These are phyloP conservation scores for Oryza meridionalis DNA, from an alignment of 176 grass and related monocot genomes.

Conservation along the genomic window DNA sequence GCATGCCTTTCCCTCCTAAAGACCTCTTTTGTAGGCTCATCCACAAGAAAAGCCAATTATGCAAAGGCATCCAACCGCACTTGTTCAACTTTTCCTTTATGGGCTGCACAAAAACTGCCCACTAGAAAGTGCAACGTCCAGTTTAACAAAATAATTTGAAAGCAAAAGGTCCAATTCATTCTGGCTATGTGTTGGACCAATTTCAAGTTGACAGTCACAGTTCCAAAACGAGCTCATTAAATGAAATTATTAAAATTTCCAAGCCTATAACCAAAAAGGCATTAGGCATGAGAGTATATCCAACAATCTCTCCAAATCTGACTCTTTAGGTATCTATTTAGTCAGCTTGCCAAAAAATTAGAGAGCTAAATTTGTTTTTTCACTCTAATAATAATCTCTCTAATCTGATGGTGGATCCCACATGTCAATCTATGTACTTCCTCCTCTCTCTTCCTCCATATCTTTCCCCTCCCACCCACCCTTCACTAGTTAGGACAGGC, in stretches of 20 bases:
- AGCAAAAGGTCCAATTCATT: background rate
- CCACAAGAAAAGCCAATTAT: background rate
- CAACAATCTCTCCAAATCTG: too few species aligned
- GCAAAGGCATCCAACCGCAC: background rate
- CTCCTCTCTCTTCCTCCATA: too few species aligned
- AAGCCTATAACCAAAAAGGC: background rate
- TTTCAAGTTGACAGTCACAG: background rate
- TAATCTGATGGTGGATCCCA: too few species aligned
- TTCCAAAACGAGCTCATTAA: too few species aligned
- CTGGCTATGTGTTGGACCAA: background rate
- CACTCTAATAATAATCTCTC: too few species aligned
- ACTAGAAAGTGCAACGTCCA: background rate
- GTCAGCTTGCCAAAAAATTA: too few species aligned
- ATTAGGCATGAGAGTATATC: too few species aligned
- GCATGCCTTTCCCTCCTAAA: background rate
- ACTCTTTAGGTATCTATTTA: too few species aligned
- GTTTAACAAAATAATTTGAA: background rate
- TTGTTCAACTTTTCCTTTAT: background rate
- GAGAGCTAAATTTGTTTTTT: too few species aligned
- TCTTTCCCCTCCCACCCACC: too few species aligned
- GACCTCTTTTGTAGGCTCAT: background rate
- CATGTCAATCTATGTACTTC: too few species aligned
- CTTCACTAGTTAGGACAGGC: too few species aligned
- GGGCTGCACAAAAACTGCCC: background rate
- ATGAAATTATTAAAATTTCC: background rate